Evolutionary conservation across 2,329 filamentous ascomycete species (phyloP).

Genomic region (Ophiostoma sp.): DNA sequence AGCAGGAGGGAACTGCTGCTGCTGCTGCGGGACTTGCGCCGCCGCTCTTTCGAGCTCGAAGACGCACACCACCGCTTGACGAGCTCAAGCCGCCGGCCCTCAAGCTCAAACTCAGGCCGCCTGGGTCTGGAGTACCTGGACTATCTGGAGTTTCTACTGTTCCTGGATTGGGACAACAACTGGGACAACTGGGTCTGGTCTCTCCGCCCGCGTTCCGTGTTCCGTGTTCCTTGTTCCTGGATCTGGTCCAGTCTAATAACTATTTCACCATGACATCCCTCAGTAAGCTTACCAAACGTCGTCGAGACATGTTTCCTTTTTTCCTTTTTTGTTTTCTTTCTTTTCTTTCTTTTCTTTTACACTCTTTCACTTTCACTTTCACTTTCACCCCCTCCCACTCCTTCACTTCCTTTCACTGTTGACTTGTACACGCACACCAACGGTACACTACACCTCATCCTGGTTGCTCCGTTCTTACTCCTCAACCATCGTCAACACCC

Average conservation of each 20-base stretch:
- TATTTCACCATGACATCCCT: slow-evolving; percentile 47
- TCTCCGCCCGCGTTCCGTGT: slow-evolving; percentile 14
- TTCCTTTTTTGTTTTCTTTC: not conserved
- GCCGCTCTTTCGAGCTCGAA: not conserved
- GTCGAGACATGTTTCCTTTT: slow-evolving; percentile 11
- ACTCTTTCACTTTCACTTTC: not conserved
- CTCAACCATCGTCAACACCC: not conserved
- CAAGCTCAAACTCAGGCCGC: not conserved
- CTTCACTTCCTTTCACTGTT: not conserved
- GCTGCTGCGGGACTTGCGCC: not conserved
- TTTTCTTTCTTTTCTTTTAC: not conserved
- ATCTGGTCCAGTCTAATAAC: not conserved
- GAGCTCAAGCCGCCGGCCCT: not conserved
- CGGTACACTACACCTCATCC: not conserved
- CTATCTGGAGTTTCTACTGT: not conserved
- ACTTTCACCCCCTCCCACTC: slow-evolving; percentile 23
- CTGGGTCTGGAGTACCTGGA: not conserved
- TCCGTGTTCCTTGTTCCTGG: slow-evolving; percentile 12
- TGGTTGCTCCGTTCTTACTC: not conserved
- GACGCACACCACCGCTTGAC: not conserved
- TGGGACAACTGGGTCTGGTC: not conserved
- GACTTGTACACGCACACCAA: not conserved
- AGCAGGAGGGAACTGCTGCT: not conserved
- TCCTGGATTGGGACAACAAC: not conserved
- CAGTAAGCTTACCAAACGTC: slow-evolving; percentile 28